Base-by-base conservation (phyloP, 768 basidiomycete species). In the Hericium alpestre region DNA sequence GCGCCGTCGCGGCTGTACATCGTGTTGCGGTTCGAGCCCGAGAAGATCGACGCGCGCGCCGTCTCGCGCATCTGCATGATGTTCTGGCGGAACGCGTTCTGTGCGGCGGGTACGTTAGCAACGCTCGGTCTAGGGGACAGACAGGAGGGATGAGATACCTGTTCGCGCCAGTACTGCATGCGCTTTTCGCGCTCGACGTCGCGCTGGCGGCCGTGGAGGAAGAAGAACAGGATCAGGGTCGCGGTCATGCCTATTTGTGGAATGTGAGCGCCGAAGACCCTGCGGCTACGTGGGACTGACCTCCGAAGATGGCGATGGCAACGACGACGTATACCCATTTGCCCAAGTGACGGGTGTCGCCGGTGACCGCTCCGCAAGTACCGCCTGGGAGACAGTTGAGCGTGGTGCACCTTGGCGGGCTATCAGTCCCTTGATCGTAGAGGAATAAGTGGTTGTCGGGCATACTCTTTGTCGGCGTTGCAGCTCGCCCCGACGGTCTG, bases 81-180 rank as follows among this genome's bases (percentile, higher is more conserved):
- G 66, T 87, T 87, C 71, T 87, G 84, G 62, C 87, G 86, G 77
- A 89, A 86, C 9, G 85, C 80, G 62, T 84, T 86, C 83, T 89
- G 63, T 16, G 55, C 58, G 32, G 56, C 41, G 41, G 16, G 25
- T 55, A 1, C 25, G 57, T 59, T 51, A 50, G 25, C 25, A 27
- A 27, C 25, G 25, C 25, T 27, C 3, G 25, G 25, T n/a, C n/a
- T n/a, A n/a, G n/a, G n/a, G n/a, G n/a, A n/a, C n/a, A n/a, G n/a
- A n/a, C n/a, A n/a, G n/a, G n/a, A n/a, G n/a, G n/a, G n/a, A n/a
- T 43, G n/a, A 58, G 63, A 52, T 60, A 83, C 86, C 77, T 91
- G 90, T 73, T 93, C 91, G 62, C 84, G 83, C 86, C 91, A 93
- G 71, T 93, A 93, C 66, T 91, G 89, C 46, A 84, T 72, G 62